Conservation (phyloP, 148 eudicot genomes). For the Rhododendron vialii region DNA sequence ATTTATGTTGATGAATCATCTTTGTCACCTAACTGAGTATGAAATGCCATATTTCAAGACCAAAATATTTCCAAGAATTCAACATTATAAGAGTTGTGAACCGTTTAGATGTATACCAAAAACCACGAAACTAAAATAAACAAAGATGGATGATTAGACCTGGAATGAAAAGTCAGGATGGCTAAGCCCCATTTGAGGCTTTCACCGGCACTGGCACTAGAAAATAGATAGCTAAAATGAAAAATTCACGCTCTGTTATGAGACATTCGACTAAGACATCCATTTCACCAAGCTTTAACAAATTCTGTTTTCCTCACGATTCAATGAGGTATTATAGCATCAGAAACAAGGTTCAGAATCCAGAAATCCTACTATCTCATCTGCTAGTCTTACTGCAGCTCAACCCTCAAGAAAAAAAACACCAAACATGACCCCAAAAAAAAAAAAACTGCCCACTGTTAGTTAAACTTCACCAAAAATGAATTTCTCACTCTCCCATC, state of each 20-base stretch:
- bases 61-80: neutral
- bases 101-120: neutral
- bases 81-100: neutral
- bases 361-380: neutral
- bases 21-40: neutral
- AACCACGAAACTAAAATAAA: neutral
- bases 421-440: neutral
- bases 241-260: neutral
- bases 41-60: neutral
- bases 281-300: neutral
- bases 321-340: neutral
- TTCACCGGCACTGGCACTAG: neutral
- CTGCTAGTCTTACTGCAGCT: neutral
- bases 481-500: neutral
- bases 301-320: neutral
- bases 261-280: neutral
- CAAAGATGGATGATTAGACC: neutral
- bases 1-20: neutral
- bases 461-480: neutral
- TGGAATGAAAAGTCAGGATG: neutral
- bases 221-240: neutral
- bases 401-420: neutral
- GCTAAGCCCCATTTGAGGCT: neutral
- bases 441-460: neutral
- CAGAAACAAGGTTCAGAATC: neutral